Conservation (phyloP, 2,329 filamentous ascomycete species). For the Fusarium hainanense region DNA sequence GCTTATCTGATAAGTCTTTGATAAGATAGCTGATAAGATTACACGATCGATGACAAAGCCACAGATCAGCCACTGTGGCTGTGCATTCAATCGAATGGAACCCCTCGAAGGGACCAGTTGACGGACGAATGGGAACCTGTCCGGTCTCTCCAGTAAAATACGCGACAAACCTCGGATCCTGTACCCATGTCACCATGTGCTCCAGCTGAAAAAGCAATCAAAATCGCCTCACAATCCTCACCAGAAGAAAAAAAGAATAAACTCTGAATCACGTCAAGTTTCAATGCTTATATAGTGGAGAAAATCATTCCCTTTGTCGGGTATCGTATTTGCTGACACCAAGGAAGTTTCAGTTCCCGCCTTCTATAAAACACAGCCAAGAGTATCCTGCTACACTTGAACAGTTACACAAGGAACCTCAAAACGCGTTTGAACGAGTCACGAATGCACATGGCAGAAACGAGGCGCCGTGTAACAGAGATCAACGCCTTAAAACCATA, state of each 20-base stretch:
- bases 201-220: neutral
- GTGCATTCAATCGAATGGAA: too few species aligned
- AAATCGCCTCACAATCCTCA: neutral
- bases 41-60: too few species aligned
- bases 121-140: neutral
- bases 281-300: neutral
- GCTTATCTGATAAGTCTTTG: too few species aligned
- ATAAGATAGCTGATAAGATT: neutral
- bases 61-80: neutral
- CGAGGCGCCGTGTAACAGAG: neutral
- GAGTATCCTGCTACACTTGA: neutral
- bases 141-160: neutral
- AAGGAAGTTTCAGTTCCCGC: neutral
- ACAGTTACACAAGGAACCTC: neutral
- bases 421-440: neutral
- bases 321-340: neutral
- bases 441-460: neutral
- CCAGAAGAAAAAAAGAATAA: neutral
- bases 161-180: neutral
- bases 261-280: neutral
- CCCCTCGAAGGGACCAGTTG: rapidly evolving
- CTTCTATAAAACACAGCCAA: neutral
- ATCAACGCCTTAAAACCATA: neutral
- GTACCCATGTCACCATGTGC: neutral
- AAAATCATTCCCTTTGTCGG: neutral